Base-by-base conservation (phyloP, 768 basidiomycete species). In the Terana coerulea region DNA sequence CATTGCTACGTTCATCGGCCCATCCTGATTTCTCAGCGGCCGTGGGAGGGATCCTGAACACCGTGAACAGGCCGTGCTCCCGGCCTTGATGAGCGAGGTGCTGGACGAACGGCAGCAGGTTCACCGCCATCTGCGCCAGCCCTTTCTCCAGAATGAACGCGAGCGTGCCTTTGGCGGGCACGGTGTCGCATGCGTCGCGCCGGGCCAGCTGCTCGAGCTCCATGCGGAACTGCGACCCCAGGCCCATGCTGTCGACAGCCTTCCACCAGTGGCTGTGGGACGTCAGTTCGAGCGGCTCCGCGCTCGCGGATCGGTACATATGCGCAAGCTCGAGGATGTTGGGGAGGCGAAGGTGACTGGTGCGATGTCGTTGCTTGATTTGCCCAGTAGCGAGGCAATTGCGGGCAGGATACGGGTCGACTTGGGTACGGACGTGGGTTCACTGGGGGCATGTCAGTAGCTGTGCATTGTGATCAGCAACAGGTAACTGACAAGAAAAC, bases 371-470 rank as follows among this genome's bases (percentile, higher is more conserved):
- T 52, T 37, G 63, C 62, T 40, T 31, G n/a, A 11, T 41, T 51
- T 46, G 33, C 73, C 55, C 6, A 73, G 39, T 28, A 69, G 71
- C 12, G 74, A 67, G 3, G 69, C 63, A 44, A 88, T 67, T 0
- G 89, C 83, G 0, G 83, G 77, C 5, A 97, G 63, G 52, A 98
- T 82, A 2, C 75, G 71, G 1, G 74, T 71, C 0, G 89, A 84
- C 70, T 98, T 98, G 39, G 77, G 69, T n/a, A 86, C 75, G 0
- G 94, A 97, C 1, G 97, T 98, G 1, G 97, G 95, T 67, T 99
- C 97, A 65, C 89, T 91, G 56, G n/a, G 53, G 47, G 43, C 19
- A 19, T 28, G n/a, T 29, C 12, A 24, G 37, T 39, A n/a, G 30
- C 53, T 44, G 50, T 5, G 25, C 2, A 14, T 39, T 37, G 41